These are phyloP conservation scores for Oryza australiensis DNA, from an alignment of 176 grass and related monocot genomes.

Conservation along the genomic window DNA sequence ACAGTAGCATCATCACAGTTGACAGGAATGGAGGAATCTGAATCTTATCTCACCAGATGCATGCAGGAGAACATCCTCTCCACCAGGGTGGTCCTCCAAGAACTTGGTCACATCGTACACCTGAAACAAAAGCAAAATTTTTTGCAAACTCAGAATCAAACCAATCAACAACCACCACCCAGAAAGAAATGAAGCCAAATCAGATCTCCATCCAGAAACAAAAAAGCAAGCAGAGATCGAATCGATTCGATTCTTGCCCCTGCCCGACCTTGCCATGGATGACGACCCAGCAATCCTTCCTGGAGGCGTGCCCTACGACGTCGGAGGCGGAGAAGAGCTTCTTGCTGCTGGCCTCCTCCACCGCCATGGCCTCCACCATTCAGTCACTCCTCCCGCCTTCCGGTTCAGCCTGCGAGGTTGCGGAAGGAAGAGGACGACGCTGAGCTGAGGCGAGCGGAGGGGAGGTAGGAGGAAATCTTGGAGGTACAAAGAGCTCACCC, in stretches of 20 bases:
- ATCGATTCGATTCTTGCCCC: not conserved
- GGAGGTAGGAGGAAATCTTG: conserved; percentile 7
- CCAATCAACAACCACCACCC: not conserved
- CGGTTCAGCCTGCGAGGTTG: not conserved
- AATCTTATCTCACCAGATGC: conserved; percentile 52
- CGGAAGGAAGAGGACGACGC: not conserved
- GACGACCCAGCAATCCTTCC: conserved; percentile 70
- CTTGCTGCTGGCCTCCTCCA: conserved; percentile 19
- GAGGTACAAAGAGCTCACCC: not conserved
- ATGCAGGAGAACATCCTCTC: conserved; percentile 75
- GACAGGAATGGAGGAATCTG: not conserved
- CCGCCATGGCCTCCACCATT: conserved; percentile 35
- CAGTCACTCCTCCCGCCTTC: not conserved
- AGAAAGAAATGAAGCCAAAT: not conserved
- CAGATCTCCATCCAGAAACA: conserved; percentile 15
- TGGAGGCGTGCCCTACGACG: conserved; percentile 51
- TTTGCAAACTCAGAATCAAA: not conserved
- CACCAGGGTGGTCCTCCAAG: conserved; percentile 76
- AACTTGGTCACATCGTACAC: conserved; percentile 88
- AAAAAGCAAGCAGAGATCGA: not conserved
- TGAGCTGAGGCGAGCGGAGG: not conserved
- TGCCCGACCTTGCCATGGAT: conserved; percentile 73
- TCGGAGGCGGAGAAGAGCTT: conserved; percentile 56
- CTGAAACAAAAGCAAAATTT: conserved; percentile 33
- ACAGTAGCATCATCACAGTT: not conserved